These are phyloP conservation scores for Waltiozyma sp. DNA, from an alignment of 1,139 yeast species.

Conservation along the genomic window DNA sequence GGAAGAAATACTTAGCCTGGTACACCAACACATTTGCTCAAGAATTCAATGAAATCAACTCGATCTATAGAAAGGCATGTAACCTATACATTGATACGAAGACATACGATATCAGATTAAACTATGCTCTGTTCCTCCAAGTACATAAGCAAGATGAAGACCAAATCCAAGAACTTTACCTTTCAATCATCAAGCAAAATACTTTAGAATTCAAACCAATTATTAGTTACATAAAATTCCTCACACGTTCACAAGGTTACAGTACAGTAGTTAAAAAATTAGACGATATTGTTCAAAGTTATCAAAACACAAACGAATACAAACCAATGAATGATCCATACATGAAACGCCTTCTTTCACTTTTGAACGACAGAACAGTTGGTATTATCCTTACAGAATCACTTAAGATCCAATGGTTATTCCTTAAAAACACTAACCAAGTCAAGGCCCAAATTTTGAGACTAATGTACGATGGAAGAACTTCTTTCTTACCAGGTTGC, in stretches of 20 bases:
- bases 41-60: conserved; percentile 21
- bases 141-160: conserved; percentile 8
- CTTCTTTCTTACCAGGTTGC: conserved; percentile 28
- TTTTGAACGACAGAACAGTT: conserved; percentile 24
- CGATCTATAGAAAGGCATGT: conserved; percentile 32
- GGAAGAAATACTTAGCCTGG: conserved; percentile 49
- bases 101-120: conserved; percentile 28
- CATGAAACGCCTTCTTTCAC: conserved; percentile 16
- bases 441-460: neutral
- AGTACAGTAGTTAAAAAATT: conserved; percentile 16
- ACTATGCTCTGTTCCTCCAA: conserved; percentile 26
- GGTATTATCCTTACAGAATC: conserved; percentile 27
- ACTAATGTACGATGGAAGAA: conserved; percentile 31
- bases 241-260: conserved; percentile 13
- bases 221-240: conserved; percentile 12
- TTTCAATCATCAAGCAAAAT: conserved; percentile 8
- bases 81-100: conserved; percentile 35
- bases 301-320: conserved; percentile 9
- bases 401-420: conserved; percentile 27
- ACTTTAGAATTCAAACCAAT: conserved; percentile 12
- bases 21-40: conserved; percentile 11
- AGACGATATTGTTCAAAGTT: conserved; percentile 16
- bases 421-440: conserved; percentile 16
- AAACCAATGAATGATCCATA: conserved; percentile 11
- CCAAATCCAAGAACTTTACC: conserved; percentile 13